Percentiles rank a stretch among this genome's conserved stretches.
These are phyloP conservation scores for Petunia hybrid DNA, from an alignment of 305 asterid species.

Conservation along the genomic window DNA sequence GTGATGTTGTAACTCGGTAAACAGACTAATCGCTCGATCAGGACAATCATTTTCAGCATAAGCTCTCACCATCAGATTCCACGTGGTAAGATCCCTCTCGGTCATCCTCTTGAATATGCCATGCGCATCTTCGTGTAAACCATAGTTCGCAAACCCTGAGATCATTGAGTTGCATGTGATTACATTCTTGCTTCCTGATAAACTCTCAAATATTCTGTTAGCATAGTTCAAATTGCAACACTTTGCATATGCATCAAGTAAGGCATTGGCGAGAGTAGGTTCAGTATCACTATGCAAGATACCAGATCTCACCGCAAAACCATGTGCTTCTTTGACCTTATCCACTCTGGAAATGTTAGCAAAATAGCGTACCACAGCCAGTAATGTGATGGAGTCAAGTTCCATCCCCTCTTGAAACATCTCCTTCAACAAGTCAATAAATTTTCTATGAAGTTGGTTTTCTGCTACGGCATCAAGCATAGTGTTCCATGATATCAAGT, in stretches of 20 bases:
- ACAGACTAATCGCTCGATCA: constrained; percentile 60
- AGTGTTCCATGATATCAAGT: constrained; percentile 84
- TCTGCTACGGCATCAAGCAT: constrained; percentile 71
- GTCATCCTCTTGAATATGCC: constrained; percentile 63
- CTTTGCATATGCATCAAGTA: constrained; percentile 88
- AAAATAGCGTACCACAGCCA: constrained; percentile 61
- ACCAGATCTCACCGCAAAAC: constrained; percentile 60
- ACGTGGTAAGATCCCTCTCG: constrained; percentile 69
- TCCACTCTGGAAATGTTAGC: constrained; percentile 47
- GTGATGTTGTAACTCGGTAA: constrained; percentile 59
- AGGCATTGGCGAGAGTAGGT: constrained; percentile 74
- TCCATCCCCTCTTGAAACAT: constrained; percentile 64
- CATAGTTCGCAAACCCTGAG: constrained; percentile 61
- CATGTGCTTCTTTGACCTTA: constrained; percentile 82
- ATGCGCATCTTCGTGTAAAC: constrained; percentile 59
- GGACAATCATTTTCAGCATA: constrained; percentile 68
- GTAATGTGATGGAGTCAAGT: constrained; percentile 74
- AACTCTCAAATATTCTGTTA: constrained; percentile 53
- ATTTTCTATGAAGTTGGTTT: constrained; percentile 59
- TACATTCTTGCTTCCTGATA: constrained; percentile 63
- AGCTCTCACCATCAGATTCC: constrained; percentile 83
- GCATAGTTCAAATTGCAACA: constrained; percentile 68
- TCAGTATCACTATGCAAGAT: constrained; percentile 49
- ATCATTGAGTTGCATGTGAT: constrained; percentile 76
- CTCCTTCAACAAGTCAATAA: constrained; percentile 58